phyloP scores from a whole-genome alignment of 169 alveolate genomes.

The Eimeria tenella region DNA sequence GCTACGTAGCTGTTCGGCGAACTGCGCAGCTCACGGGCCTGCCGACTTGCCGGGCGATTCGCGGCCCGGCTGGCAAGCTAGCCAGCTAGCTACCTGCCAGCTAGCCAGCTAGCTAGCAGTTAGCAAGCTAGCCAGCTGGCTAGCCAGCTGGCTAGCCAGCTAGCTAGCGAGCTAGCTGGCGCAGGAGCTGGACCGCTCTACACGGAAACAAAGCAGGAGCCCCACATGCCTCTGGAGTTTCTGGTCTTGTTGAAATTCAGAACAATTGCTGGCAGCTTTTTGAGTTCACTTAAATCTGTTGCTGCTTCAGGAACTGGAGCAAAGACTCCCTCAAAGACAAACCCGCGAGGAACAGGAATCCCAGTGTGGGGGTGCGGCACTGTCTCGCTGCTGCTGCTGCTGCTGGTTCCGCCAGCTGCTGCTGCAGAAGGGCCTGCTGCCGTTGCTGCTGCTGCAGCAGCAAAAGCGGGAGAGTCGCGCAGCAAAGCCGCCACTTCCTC shows the following conservation, averaged over 20 bases:
- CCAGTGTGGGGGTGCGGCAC: slow-evolving; percentile 56
- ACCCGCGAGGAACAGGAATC: slow-evolving; percentile 18
- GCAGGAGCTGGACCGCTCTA: neutral
- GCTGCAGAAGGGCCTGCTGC: slow-evolving; percentile 4
- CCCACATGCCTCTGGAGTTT: slow-evolving; percentile 51
- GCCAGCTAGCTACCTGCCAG: neutral
- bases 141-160: neutral
- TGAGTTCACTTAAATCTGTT: neutral
- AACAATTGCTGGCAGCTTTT: slow-evolving; percentile 2
- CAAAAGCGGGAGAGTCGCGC: neutral
- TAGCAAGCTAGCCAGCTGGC: neutral
- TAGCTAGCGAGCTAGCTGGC: neutral
- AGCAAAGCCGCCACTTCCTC: slow-evolving; percentile 5
- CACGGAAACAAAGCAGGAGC: slow-evolving; percentile 32
- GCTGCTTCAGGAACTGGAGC: neutral
- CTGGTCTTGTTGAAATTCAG: neutral
- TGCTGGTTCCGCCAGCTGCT: neutral
- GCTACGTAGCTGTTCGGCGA: neutral
- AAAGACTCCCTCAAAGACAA: neutral
- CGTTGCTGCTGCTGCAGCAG: neutral
- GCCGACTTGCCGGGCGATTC: too few relatives aligned
- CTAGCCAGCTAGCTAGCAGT: neutral
- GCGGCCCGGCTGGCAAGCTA: neutral
- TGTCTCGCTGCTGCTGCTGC: slow-evolving; percentile 11
- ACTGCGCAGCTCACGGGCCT: neutral